A percentile compares a stretch with the other conserved stretches of the same genome.
Conservation (phyloP, 176 grass and related monocot genomes). For the Cocos nucifera region DNA sequence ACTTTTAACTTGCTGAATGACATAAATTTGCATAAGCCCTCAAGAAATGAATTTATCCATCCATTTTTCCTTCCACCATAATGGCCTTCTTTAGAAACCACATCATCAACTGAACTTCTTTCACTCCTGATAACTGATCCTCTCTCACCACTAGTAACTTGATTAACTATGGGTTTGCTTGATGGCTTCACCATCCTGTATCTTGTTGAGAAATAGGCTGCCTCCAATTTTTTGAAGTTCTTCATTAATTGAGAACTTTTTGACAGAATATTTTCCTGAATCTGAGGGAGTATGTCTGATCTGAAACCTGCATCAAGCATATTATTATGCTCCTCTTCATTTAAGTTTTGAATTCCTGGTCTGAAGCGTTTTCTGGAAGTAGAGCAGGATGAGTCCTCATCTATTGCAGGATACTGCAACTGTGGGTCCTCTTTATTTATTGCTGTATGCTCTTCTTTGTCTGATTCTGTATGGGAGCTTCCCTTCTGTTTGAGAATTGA, state of each 20-base stretch:
- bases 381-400: slow-evolving; percentile 49
- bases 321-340: slow-evolving; percentile 36
- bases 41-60: slow-evolving; percentile 90
- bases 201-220: slow-evolving; percentile 74
- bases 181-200: slow-evolving; percentile 42
- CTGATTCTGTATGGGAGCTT: slow-evolving; percentile 36
- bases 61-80: slow-evolving; percentile 44
- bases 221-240: slow-evolving; percentile 94
- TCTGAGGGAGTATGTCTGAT: slow-evolving; percentile 34
- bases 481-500: slow-evolving; percentile 33
- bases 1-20: slow-evolving; percentile 85
- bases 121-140: slow-evolving; percentile 47
- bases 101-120: slow-evolving; percentile 77
- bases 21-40: slow-evolving; percentile 82
- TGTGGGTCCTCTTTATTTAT: slow-evolving; percentile 11
- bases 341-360: slow-evolving; percentile 36
- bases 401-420: not conserved
- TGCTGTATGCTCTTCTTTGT: slow-evolving; percentile 49
- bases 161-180: slow-evolving; percentile 33
- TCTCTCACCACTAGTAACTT: slow-evolving; percentile 27
- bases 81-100: slow-evolving; percentile 35
- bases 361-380: slow-evolving; percentile 65
- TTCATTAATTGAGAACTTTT: slow-evolving; percentile 93
- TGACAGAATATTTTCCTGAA: slow-evolving; percentile 63
- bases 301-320: slow-evolving; percentile 38